phyloP scores from a whole-genome alignment of 2,329 filamentous ascomycete species.

The Exophiala viscosa region DNA sequence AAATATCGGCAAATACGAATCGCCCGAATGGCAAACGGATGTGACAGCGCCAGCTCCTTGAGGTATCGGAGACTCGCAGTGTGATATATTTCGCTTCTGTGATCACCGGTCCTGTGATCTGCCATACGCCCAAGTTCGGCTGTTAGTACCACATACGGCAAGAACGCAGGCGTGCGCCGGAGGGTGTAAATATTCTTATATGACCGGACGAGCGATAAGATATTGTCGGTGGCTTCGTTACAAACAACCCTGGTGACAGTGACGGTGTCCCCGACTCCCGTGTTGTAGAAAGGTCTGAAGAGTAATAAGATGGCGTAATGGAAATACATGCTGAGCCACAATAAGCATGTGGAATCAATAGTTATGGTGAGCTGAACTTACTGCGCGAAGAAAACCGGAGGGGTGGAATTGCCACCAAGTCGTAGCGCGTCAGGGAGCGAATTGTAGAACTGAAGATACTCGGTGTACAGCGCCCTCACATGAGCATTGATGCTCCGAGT shows the following conservation, averaged over 20 bases:
- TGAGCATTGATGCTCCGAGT: not conserved
- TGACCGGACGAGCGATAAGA: not conserved
- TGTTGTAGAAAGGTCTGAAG: constrained; percentile 5
- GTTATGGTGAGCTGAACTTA: not conserved
- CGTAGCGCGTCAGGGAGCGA: constrained; percentile 4
- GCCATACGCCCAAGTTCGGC: constrained; percentile 4
- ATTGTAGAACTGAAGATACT: constrained; percentile 7
- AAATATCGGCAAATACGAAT: constrained; percentile 1
- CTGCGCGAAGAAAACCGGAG: constrained; percentile 5
- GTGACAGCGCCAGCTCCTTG: not conserved
- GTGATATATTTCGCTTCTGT: not conserved
- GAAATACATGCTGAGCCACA: constrained; percentile 2
- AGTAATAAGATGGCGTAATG: constrained; percentile 3
- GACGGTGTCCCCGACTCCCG: not conserved
- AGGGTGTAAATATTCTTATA: constrained; percentile 4
- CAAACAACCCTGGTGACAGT: not conserved
- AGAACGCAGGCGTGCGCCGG: constrained; percentile 3
- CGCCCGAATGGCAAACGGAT: not conserved
- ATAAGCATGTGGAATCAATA: not conserved
- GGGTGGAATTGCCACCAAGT: constrained; percentile 8
- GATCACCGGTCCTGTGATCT: not conserved
- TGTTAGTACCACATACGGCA: constrained; percentile 5
- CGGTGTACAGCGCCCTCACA: not conserved
- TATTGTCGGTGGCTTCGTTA: constrained; percentile 5
- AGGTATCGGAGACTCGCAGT: not conserved